These are phyloP conservation scores for Leccinum angustisporum DNA, from an alignment of 1,284 basidiomycete species.

Conservation along the genomic window DNA sequence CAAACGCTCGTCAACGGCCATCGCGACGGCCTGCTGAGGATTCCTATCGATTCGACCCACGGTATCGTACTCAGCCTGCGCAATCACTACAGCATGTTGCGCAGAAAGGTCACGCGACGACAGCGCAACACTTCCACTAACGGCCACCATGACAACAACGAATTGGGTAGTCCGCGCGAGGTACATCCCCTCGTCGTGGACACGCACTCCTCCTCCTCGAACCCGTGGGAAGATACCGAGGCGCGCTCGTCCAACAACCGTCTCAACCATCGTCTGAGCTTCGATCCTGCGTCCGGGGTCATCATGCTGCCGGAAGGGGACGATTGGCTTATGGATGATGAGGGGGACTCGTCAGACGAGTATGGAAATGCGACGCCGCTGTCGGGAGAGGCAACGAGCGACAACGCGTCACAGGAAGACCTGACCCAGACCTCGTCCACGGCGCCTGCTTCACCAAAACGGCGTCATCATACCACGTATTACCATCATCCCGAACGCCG, in stretches of 20 bases:
- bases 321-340: constrained; percentile 59
- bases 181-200: constrained; percentile 17
- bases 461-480: constrained; percentile 31
- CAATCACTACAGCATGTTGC: constrained; percentile 57
- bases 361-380: constrained; percentile 25
- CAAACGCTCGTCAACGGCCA: constrained; percentile 63
- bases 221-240: constrained; percentile 56
- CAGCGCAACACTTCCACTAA: constrained; percentile 16
- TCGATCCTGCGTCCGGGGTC: constrained; percentile 77
- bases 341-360: constrained; percentile 36
- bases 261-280: constrained; percentile 62
- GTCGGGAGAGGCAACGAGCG: constrained; percentile 16
- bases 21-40: constrained; percentile 35
- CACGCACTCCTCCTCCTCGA: constrained; percentile 28
- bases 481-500: constrained; percentile 37
- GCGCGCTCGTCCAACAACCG: constrained; percentile 30
- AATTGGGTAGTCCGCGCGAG: constrained; percentile 6
- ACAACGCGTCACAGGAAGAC: constrained; percentile 26
- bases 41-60: constrained; percentile 45
- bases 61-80: constrained; percentile 76
- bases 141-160: constrained; percentile 11
- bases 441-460: constrained; percentile 28
- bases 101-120: constrained; percentile 35
- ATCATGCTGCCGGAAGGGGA: constrained; percentile 81
- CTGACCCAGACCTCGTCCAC: constrained; percentile 6